These are phyloP conservation scores for Gynochthodes officinalis DNA, from an alignment of 257 asterid species.

Conservation along the genomic window DNA sequence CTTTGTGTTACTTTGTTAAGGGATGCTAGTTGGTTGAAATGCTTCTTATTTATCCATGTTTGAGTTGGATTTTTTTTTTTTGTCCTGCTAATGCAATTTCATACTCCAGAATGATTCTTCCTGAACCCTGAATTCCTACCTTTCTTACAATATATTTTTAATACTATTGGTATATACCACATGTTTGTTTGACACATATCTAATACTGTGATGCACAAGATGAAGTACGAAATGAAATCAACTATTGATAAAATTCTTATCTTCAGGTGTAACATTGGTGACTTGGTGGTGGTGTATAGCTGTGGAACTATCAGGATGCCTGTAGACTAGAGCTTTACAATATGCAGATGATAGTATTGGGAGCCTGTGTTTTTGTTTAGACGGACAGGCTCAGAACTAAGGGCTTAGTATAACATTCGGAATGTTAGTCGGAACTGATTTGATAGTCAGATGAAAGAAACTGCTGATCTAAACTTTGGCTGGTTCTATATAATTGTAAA, in stretches of 20 bases:
- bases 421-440: background rate
- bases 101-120: background rate
- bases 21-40: background rate
- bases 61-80: background rate
- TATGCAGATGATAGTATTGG: background rate
- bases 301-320: background rate
- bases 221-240: background rate
- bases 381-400: background rate
- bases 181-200: no score
- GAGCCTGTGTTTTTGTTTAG: conserved; percentile 14
- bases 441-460: background rate
- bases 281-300: conserved; percentile 6
- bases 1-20: background rate
- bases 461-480: background rate
- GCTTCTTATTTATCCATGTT: background rate
- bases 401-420: no score
- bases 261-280: conserved; percentile 8
- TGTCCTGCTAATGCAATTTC: background rate
- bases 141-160: no score
- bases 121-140: no score
- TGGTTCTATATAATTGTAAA: background rate
- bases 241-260: background rate
- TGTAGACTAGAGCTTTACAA: conserved; percentile 3
- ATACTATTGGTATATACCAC: no score
- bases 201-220: no score